phyloP scores from a whole-genome alignment of 305 asterid species.

The Caryopteris hybrid region DNA sequence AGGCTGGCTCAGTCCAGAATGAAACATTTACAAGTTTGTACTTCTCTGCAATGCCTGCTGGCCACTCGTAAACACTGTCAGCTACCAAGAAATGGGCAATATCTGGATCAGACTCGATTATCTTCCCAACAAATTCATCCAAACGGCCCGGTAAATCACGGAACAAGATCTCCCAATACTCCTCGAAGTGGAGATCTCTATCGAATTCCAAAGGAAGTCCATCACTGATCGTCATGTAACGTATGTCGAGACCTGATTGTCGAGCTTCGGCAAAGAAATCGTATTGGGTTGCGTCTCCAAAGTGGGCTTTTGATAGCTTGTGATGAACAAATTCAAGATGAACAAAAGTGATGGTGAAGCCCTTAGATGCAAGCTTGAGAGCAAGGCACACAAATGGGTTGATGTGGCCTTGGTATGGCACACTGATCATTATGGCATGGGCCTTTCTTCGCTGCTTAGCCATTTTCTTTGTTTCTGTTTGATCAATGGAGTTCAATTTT shows the following conservation, averaged over 20 bases:
- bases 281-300: background rate
- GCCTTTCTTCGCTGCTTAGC: background rate
- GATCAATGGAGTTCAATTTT: no score
- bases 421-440: background rate
- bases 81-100: slow-evolving; percentile 32
- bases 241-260: slow-evolving; percentile 41
- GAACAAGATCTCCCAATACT: background rate
- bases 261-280: slow-evolving; percentile 39
- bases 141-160: background rate
- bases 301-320: background rate
- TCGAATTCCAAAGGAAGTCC: slow-evolving; percentile 12
- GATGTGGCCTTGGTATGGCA: background rate
- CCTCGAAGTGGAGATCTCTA: background rate
- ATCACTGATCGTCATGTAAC: no score
- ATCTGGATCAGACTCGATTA: slow-evolving; percentile 25
- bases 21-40: slow-evolving; percentile 44
- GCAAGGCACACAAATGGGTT: background rate
- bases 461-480: background rate
- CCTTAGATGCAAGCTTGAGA: no score
- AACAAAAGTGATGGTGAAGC: background rate
- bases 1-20: slow-evolving; percentile 53
- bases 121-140: slow-evolving; percentile 21
- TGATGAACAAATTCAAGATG: background rate
- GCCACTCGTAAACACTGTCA: slow-evolving; percentile 45
- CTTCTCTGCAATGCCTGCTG: slow-evolving; percentile 31